These are phyloP conservation scores for Kluyveromyces nonfermentans DNA, from an alignment of 805 yeast species.

Conservation along the genomic window DNA sequence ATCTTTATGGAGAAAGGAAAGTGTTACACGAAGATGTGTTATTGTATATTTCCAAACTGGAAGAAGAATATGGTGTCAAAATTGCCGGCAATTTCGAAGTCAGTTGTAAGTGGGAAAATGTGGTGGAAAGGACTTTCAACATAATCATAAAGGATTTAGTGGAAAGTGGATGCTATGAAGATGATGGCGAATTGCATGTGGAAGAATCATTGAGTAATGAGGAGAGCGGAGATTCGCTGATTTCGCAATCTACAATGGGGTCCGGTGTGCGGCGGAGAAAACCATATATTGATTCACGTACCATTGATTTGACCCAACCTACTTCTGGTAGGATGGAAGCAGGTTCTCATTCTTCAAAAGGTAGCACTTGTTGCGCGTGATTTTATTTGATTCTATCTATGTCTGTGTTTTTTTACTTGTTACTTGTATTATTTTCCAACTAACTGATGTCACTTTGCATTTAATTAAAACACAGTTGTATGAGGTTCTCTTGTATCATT, in stretches of 20 bases:
- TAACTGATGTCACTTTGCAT: background rate
- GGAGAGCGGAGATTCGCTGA: slow-evolving; percentile 3
- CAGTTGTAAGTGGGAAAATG: slow-evolving; percentile 35
- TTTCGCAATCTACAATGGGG: background rate
- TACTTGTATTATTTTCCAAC: no score
- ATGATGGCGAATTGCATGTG: slow-evolving; percentile 9
- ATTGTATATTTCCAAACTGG: slow-evolving; percentile 24
- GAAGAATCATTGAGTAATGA: slow-evolving; percentile 3
- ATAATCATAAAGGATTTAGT: slow-evolving; percentile 33
- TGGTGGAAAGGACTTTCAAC: slow-evolving; percentile 33
- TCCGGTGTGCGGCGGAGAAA: slow-evolving; percentile 5
- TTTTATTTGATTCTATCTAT: no score
- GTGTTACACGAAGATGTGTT: slow-evolving; percentile 34
- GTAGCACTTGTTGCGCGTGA: background rate
- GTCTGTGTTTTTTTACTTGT: no score
- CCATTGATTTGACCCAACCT: slow-evolving; percentile 1
- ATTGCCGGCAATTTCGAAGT: slow-evolving; percentile 39
- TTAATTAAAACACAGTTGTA: background rate
- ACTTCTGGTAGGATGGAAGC: background rate
- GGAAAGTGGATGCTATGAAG: slow-evolving; percentile 32
- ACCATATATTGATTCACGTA: background rate
- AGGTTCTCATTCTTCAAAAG: background rate
- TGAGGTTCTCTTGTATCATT: background rate
- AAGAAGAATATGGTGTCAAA: slow-evolving; percentile 24
- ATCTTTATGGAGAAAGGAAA: slow-evolving; percentile 28